Evolutionary conservation across 306 rosid species (phyloP).

Genomic region (Leucaena leucocephala): DNA sequence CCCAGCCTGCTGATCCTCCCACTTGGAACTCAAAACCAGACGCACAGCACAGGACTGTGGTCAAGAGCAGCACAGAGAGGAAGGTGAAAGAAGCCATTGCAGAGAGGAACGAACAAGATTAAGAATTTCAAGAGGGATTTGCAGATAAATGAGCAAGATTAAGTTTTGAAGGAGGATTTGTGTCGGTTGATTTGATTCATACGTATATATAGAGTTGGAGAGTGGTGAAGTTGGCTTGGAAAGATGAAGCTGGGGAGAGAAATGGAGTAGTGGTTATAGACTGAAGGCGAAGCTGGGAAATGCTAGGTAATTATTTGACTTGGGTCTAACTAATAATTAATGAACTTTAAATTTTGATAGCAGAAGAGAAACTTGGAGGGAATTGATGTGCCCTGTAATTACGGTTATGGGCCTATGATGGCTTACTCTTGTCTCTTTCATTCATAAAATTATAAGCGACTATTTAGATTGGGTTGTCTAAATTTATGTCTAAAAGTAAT

Average conservation of each 20-base stretch:
- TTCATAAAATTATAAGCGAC: too few species aligned
- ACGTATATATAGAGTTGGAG: not conserved
- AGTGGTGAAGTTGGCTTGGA: not conserved
- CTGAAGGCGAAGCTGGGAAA: not conserved
- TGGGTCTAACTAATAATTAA: not conserved
- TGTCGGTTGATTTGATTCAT: not conserved
- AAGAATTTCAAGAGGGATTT: not conserved
- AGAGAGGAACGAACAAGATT: too few species aligned
- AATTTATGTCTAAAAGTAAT: too few species aligned
- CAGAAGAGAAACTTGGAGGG: not conserved
- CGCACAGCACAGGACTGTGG: conserved; percentile 36
- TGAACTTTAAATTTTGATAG: not conserved
- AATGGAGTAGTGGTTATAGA: conserved; percentile 18
- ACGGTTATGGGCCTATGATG: not conserved
- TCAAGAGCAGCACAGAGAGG: conserved; percentile 37
- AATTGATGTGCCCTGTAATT: not conserved
- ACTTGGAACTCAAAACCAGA: conserved; percentile 70
- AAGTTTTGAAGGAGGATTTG: not conserved
- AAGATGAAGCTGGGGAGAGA: not conserved
- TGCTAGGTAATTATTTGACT: not conserved
- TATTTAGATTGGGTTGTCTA: too few species aligned
- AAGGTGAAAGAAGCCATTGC: conserved; percentile 34
- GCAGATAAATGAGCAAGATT: not conserved
- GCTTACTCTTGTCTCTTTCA: not conserved
- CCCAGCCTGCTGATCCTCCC: conserved; percentile 75